These are phyloP conservation scores for Cystofilobasidium ferigula DNA, from an alignment of 768 basidiomycete species.

Conservation along the genomic window DNA sequence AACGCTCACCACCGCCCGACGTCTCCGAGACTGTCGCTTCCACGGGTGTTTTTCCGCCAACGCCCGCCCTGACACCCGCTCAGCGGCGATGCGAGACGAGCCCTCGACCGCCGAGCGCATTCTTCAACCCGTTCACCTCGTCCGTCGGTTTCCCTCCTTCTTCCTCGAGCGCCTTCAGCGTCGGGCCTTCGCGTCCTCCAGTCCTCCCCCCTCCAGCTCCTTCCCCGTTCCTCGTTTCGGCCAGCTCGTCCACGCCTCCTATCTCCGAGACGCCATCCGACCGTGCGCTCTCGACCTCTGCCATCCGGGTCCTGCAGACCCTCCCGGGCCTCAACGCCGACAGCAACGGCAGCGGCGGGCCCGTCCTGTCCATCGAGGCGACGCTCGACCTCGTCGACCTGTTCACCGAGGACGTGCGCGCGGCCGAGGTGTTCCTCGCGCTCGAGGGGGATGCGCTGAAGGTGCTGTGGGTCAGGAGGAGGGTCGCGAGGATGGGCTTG, in stretches of 20 bases:
- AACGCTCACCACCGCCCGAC: too few species aligned
- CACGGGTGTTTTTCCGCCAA: background rate
- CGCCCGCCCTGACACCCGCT: background rate
- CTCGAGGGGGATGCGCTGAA: slow-evolving; percentile 11
- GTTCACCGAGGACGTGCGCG: background rate
- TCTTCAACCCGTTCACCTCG: background rate
- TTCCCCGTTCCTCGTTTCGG: too few species aligned
- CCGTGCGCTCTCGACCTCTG: background rate
- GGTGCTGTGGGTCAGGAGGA: background rate
- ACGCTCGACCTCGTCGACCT: background rate
- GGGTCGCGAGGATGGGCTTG: background rate
- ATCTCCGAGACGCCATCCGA: background rate
- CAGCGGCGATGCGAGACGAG: background rate
- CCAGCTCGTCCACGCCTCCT: too few species aligned
- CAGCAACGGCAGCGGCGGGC: too few species aligned
- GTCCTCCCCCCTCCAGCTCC: too few species aligned
- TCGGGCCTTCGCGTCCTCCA: background rate
- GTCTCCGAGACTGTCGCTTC: too few species aligned
- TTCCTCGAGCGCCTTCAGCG: background rate
- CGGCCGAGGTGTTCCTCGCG: background rate
- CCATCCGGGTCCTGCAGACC: background rate
- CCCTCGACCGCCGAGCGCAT: background rate
- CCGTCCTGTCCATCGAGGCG: background rate
- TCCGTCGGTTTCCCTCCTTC: background rate
- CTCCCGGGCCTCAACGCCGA: background rate